A percentile compares a stretch with the other conserved stretches of the same genome.
Evolutionary conservation across 768 basidiomycete species (phyloP).

Genomic region (Cystobasidium onofrii): DNA sequence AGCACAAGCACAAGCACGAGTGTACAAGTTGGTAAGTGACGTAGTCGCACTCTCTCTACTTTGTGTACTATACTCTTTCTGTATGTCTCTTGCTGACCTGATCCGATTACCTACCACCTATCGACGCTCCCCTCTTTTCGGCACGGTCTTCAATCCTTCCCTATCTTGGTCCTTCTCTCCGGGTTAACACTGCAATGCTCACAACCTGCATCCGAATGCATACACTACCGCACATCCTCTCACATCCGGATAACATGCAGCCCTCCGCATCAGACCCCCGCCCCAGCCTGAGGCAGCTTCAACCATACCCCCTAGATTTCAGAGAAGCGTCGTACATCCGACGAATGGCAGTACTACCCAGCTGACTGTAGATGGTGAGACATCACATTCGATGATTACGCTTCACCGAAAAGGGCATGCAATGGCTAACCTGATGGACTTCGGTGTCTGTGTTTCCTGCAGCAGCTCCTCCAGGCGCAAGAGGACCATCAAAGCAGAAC

Average conservation of each 20-base stretch:
- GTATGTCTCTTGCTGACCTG: neutral
- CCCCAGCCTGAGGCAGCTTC: conserved; percentile 6
- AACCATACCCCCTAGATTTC: conserved; percentile 80
- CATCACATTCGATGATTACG: too few species aligned
- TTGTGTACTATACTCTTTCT: neutral
- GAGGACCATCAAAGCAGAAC: conserved; percentile 51
- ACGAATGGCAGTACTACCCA: conserved; percentile 55
- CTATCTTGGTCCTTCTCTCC: too few species aligned
- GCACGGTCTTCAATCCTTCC: neutral
- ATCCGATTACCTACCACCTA: neutral
- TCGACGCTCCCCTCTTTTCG: neutral
- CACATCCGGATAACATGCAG: neutral
- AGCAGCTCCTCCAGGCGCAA: conserved; percentile 51
- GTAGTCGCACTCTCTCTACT: neutral
- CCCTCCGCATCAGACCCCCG: conserved; percentile 31
- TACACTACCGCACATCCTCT: too few species aligned
- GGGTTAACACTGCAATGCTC: too few species aligned
- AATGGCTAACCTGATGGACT: too few species aligned
- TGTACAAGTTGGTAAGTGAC: conserved; percentile 23
- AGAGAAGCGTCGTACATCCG: conserved; percentile 76
- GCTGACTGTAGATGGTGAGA: conserved; percentile 68
- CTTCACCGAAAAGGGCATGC: too few species aligned
- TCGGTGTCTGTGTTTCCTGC: too few species aligned
- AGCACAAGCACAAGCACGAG: neutral
- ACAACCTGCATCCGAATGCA: too few species aligned